Percentiles rank a stretch among this genome's conserved stretches.
Evolutionary conservation across 768 basidiomycete species (phyloP).

Genomic region (Mycena leptocephala): DNA sequence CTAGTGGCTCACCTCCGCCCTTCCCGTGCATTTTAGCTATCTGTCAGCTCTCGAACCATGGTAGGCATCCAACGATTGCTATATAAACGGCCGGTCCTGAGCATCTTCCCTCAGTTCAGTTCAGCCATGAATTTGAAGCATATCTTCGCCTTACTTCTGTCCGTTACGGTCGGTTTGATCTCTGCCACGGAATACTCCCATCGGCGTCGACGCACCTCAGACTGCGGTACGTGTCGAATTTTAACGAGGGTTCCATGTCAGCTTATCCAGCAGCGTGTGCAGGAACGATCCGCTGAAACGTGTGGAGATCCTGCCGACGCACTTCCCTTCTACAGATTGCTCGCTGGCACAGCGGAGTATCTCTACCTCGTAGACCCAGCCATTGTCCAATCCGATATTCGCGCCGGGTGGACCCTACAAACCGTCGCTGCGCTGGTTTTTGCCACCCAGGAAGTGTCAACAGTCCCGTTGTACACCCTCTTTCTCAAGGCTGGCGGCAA

Average conservation of each 20-base stretch:
- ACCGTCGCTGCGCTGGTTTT: slow-evolving; percentile 5
- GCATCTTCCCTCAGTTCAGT: neutral
- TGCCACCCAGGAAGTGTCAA: slow-evolving; percentile 4
- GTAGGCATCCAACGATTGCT: neutral
- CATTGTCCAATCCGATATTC: neutral
- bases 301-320: slow-evolving; percentile 15
- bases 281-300: slow-evolving; percentile 12
- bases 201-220: neutral
- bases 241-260: neutral
- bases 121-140: neutral
- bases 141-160: neutral
- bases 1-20: neutral
- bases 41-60: too few species aligned
- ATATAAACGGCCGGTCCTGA: neutral
- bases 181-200: slow-evolving; percentile 7
- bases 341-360: neutral
- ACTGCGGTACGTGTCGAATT: neutral
- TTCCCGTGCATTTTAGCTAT: neutral
- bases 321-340: neutral
- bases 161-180: neutral
- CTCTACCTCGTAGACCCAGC: neutral
- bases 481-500: neutral
- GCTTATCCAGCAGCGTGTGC: neutral
- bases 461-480: slow-evolving; percentile 1
- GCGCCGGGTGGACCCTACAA: slow-evolving; percentile 12